Evolutionary conservation across 2,329 filamentous ascomycete genomes (phyloP).

Genomic region (Scleromitrula shiraiana): DNA sequence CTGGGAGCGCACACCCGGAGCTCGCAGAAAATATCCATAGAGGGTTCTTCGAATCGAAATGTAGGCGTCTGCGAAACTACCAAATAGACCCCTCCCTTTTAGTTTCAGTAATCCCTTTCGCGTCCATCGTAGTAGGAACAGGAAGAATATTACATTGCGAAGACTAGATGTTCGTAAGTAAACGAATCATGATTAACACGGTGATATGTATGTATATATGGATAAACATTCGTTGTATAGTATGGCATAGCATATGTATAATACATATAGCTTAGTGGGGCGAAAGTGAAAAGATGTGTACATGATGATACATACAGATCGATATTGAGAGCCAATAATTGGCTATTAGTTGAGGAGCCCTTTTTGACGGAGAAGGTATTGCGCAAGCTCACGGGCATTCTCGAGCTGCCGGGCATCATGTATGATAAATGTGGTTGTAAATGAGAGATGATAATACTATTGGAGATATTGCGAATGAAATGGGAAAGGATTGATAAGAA

Average conservation of each 20-base stretch:
- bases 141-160: slow-evolving; percentile 79
- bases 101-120: slow-evolving; percentile 76
- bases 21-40: slow-evolving; percentile 78
- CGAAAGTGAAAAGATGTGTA: background rate
- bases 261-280: too few relatives aligned
- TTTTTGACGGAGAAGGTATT: slow-evolving; percentile 58
- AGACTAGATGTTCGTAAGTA: slow-evolving; percentile 44
- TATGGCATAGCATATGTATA: slow-evolving; percentile 6
- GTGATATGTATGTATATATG: background rate
- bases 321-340: slow-evolving; percentile 54
- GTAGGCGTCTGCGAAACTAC: slow-evolving; percentile 70
- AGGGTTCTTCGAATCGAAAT: slow-evolving; percentile 59
- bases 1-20: slow-evolving; percentile 78
- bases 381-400: slow-evolving; percentile 63
- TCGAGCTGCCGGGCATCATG: slow-evolving; percentile 57
- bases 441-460: slow-evolving; percentile 5
- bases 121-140: slow-evolving; percentile 78
- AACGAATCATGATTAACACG: background rate
- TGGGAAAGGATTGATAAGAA: too few relatives aligned
- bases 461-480: too few relatives aligned
- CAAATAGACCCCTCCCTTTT: slow-evolving; percentile 79
- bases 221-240: too few relatives aligned
- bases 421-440: background rate
- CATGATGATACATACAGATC: slow-evolving; percentile 50
- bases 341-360: slow-evolving; percentile 42